Evolutionary conservation across 179 eudicot genomes (phyloP).

Genomic region (Vitellaria paradoxa): DNA sequence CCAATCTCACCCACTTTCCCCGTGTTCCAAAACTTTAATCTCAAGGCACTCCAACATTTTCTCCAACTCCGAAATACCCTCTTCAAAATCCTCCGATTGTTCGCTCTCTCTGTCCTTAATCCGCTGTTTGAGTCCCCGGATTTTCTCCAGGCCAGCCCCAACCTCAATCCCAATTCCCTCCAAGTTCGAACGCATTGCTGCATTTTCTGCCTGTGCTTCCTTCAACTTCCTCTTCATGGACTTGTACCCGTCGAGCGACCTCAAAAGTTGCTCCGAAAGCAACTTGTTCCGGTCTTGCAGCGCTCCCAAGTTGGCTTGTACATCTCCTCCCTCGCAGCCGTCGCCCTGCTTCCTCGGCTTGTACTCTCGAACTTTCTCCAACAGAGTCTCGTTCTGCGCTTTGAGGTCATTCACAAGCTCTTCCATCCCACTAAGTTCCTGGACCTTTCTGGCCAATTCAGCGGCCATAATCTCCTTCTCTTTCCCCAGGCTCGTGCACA

Average conservation of each 20-base stretch:
- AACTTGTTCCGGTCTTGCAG: slow-evolving; percentile 53
- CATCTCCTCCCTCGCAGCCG: slow-evolving; percentile 23
- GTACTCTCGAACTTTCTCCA: slow-evolving; percentile 41
- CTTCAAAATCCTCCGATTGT: slow-evolving; percentile 32
- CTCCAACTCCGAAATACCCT: slow-evolving; percentile 47
- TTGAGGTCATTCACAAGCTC: slow-evolving; percentile 57
- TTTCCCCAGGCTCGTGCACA: slow-evolving; percentile 79
- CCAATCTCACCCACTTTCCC: slow-evolving; percentile 30
- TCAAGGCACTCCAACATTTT: slow-evolving; percentile 39
- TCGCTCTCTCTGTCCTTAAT: slow-evolving; percentile 15
- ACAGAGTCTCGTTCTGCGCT: slow-evolving; percentile 58
- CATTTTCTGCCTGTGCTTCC: slow-evolving; percentile 49
- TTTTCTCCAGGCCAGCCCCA: slow-evolving; percentile 27
- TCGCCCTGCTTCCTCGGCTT: slow-evolving; percentile 17
- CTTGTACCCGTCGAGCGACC: slow-evolving; percentile 55
- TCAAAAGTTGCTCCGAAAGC: slow-evolving; percentile 56
- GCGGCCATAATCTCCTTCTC: slow-evolving; percentile 76
- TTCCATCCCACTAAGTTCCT: slow-evolving; percentile 67
- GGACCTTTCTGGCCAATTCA: slow-evolving; percentile 64
- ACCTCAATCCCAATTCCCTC: slow-evolving; percentile 43
- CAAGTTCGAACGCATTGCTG: slow-evolving; percentile 27
- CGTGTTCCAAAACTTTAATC: slow-evolving; percentile 28
- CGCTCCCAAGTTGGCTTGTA: slow-evolving; percentile 13
- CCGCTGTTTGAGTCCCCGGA: slow-evolving; percentile 31
- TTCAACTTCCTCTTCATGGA: slow-evolving; percentile 49